phyloP scores from a whole-genome alignment of 805 yeast species.

The Kazachstania africana region DNA sequence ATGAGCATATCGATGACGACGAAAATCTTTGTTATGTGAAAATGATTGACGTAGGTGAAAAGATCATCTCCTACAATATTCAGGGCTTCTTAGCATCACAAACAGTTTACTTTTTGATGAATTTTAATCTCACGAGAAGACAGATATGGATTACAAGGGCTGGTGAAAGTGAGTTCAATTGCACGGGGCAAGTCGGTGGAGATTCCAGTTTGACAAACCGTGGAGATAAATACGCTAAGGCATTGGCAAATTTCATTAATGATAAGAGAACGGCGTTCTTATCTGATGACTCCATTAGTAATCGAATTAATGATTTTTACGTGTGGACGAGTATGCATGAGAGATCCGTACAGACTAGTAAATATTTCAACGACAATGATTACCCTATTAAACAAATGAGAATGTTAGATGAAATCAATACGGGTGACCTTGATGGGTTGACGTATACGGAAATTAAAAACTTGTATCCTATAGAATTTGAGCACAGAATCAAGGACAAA shows the following conservation, averaged over 20 bases:
- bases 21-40: slow-evolving; percentile 76
- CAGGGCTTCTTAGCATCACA: slow-evolving; percentile 86
- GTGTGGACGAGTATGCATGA: slow-evolving; percentile 88
- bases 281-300: slow-evolving; percentile 4
- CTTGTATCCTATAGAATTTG: slow-evolving; percentile 66
- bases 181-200: slow-evolving; percentile 82
- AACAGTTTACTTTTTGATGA: slow-evolving; percentile 77
- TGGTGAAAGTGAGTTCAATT: slow-evolving; percentile 84
- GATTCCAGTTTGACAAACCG: slow-evolving; percentile 72
- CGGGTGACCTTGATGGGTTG: slow-evolving; percentile 87
- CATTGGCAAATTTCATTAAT: slow-evolving; percentile 64
- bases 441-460: slow-evolving; percentile 78
- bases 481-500: slow-evolving; percentile 63
- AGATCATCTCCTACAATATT: slow-evolving; percentile 83
- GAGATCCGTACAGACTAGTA: slow-evolving; percentile 70
- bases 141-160: slow-evolving; percentile 94
- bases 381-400: slow-evolving; percentile 80
- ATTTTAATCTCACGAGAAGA: slow-evolving; percentile 78
- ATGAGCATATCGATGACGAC: slow-evolving; percentile 77
- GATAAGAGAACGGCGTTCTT: slow-evolving; percentile 57
- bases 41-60: slow-evolving; percentile 92
- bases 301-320: slow-evolving; percentile 44
- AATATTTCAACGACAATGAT: slow-evolving; percentile 57
- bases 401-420: slow-evolving; percentile 87
- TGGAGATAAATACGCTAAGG: slow-evolving; percentile 62